Evolutionary conservation across 1,284 basidiomycete species (phyloP), one percentile per base, ranked within the genome.

Genomic region (Rhodotorula sp.): DNA sequence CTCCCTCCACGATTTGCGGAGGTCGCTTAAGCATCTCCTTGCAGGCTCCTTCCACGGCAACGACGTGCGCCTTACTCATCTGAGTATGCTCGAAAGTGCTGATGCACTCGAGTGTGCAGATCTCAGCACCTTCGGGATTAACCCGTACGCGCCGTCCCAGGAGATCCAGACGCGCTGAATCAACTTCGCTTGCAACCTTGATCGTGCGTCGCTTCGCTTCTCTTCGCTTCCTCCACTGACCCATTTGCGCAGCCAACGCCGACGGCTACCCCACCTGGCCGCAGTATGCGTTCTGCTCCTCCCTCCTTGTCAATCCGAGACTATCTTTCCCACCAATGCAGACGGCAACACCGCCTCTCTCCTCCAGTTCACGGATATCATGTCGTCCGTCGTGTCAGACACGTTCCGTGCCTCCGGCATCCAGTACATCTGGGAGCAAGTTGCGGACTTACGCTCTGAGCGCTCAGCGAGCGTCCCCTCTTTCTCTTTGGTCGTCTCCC

Each of bases 151-250:
- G 6, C 70, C 70, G 15, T 58, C 66, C 1, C 41, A 41, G 54
- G 70, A 71, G 54, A 68, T 71, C 50, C 66, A 67, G 27, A 39
- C 54, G 4, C 66, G 70, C 44, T 71, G 66, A 61, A 61, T 71
- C 46, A 29, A 51, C 12, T 71, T 68, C 27, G 59, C 66, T 1
- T 50, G 57, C 58, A 65, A 50, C 22, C 44, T 71, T 7, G 36
- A 68, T 39, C 70, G 39, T 39, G 7, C 39, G 39, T 39, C 39
- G 9, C 39, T 15, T 39, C 39, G 9, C 39, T 9, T 39, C 39
- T 39, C 39, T 7, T 39, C 15, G 39, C 39, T 15, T 15, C 39
- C 9, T 39, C 39, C 39, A 9, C 9, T 9, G 9, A 39, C 39
- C 39, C 15, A 15, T 15, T 7, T 15, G 15, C 39, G 7, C 39